Evolutionary conservation across 139 green algal genomes (phyloP).

Genomic region (Pycnococcus provasolii): DNA sequence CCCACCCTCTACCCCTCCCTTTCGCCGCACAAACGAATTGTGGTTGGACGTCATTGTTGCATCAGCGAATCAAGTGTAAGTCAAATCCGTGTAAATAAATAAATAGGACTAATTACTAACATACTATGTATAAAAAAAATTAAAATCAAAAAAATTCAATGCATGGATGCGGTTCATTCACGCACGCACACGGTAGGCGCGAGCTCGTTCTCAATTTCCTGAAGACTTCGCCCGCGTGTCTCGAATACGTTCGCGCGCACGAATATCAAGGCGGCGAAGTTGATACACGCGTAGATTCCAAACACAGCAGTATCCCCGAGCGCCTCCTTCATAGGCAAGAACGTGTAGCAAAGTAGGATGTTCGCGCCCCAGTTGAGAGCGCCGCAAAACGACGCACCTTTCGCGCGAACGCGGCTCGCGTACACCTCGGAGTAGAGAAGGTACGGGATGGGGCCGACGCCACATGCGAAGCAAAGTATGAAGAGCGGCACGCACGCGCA

Average conservation of each 20-base stretch:
- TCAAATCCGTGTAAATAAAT: too few species aligned
- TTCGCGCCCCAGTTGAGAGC: slow-evolving; percentile 18
- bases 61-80: too few species aligned
- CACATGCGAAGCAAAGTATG: slow-evolving; percentile 1
- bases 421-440: slow-evolving; percentile 21
- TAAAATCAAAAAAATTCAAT: too few species aligned
- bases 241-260: slow-evolving; percentile 4
- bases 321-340: slow-evolving; percentile 1
- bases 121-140: too few species aligned
- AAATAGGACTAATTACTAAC: too few species aligned
- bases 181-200: too few species aligned
- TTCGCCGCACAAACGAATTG: too few species aligned
- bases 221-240: slow-evolving; percentile 1
- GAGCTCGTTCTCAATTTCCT: slow-evolving; percentile 7
- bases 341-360: slow-evolving; percentile 1
- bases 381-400: neutral
- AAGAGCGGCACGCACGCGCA: slow-evolving; percentile 7
- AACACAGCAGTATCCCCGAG: neutral
- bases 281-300: slow-evolving; percentile 4
- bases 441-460: slow-evolving; percentile 17
- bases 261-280: slow-evolving; percentile 5
- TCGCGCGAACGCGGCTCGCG: slow-evolving; percentile 12
- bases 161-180: too few species aligned
- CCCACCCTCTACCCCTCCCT: too few species aligned
- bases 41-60: too few species aligned